Percentiles rank a stretch among this genome's conserved stretches.
Conservation (phyloP, 257 asterid genomes). For the Marsdenia floribunda region DNA sequence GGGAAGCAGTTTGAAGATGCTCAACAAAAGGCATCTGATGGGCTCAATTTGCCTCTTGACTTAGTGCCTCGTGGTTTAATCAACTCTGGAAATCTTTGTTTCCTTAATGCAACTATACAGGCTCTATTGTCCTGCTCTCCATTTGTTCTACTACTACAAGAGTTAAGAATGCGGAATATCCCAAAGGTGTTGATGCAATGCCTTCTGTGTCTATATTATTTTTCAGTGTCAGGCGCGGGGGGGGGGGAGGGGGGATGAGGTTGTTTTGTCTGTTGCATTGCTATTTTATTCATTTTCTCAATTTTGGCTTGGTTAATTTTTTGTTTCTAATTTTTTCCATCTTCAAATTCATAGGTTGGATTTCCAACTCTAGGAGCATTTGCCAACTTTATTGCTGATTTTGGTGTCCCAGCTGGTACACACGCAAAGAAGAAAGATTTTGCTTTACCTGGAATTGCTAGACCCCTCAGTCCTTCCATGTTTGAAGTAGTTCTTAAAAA, state of each 20-base stretch:
- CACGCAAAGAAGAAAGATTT: conserved; percentile 44
- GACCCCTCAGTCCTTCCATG: conserved; percentile 66
- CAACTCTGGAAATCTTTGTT: conserved; percentile 88
- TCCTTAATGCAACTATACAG: conserved; percentile 89
- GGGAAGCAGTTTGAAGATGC: conserved; percentile 32
- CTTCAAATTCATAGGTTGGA: conserved; percentile 34
- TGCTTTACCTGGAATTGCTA: conserved; percentile 49
- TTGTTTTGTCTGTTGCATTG: background rate
- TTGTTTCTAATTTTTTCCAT: conserved; percentile 8
- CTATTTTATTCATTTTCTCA: background rate
- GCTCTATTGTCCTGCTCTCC: conserved; percentile 89
- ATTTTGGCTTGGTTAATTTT: background rate
- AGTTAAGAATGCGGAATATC: conserved; percentile 43
- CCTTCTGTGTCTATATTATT: background rate
- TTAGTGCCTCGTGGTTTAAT: conserved; percentile 77
- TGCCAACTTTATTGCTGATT: conserved; percentile 61
- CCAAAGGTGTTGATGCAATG: conserved; percentile 43
- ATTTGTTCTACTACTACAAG: conserved; percentile 67
- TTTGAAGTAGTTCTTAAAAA: conserved; percentile 66
- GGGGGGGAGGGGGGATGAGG: too few relatives aligned
- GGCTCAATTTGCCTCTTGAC: conserved; percentile 36
- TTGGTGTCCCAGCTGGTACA: conserved; percentile 52
- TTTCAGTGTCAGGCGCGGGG: too few relatives aligned
- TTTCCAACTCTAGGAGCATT: conserved; percentile 77
- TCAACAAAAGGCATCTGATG: conserved; percentile 26